phyloP scores from a whole-genome alignment of 768 basidiomycete species.

The Serendipita sp. region DNA sequence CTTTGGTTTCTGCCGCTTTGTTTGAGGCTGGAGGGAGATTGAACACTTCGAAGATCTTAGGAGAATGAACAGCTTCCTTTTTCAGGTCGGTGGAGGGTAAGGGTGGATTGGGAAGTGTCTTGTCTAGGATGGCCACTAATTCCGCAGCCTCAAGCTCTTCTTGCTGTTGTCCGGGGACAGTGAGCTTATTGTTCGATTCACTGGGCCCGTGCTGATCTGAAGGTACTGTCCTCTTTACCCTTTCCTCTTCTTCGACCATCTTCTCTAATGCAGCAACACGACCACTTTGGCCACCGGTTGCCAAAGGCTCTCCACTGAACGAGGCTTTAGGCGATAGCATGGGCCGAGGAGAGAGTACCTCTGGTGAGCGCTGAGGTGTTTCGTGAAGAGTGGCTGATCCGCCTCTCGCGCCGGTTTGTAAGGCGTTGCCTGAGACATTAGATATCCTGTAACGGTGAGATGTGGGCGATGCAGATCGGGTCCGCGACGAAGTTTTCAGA shows the following conservation, averaged over 20 bases:
- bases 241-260: constrained; percentile 46
- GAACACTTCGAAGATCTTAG: background rate
- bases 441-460: constrained; percentile 30
- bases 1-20: background rate
- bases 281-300: constrained; percentile 6
- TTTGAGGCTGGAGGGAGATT: background rate
- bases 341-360: constrained; percentile 49
- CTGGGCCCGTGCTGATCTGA: no score
- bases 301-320: constrained; percentile 27
- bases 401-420: background rate
- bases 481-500: constrained; percentile 37
- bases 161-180: background rate
- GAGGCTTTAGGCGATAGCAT: constrained; percentile 50
- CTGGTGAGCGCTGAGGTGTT: background rate
- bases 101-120: background rate
- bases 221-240: constrained; percentile 6
- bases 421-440: background rate
- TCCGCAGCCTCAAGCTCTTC: background rate
- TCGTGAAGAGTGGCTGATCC: background rate
- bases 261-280: constrained; percentile 32
- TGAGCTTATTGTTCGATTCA: background rate
- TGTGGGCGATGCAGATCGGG: constrained; percentile 46
- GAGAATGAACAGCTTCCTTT: background rate
- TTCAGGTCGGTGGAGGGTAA: background rate
- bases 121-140: background rate